Conservation (phyloP, 441 rosid genomes). For the Bruguiera hainesii region DNA sequence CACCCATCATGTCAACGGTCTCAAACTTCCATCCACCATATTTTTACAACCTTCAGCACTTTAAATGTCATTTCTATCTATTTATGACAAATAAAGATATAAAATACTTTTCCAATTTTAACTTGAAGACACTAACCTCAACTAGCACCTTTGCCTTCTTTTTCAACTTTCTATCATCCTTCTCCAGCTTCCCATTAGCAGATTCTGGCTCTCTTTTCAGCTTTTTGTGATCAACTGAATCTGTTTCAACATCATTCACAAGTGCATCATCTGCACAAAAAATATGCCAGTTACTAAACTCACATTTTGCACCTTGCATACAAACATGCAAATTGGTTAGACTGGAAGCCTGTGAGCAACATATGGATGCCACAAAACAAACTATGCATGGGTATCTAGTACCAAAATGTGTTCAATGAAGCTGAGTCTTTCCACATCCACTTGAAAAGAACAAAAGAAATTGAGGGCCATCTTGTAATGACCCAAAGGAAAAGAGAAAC, state of each 20-base stretch:
- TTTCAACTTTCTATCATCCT: constrained; percentile 41
- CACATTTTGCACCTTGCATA: background rate
- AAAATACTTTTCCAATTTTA: background rate
- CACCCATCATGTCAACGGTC: background rate
- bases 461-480: background rate
- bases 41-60: background rate
- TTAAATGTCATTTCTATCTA: background rate
- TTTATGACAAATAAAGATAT: background rate
- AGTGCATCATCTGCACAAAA: constrained; percentile 20
- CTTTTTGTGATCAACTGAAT: constrained; percentile 37
- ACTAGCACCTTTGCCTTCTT: constrained; percentile 61
- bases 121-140: constrained; percentile 44
- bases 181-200: constrained; percentile 34
- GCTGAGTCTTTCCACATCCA: too few relatives aligned
- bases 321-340: background rate
- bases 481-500: background rate
- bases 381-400: too few relatives aligned
- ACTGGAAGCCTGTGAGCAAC: background rate
- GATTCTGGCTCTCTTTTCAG: constrained; percentile 30
- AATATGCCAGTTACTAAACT: background rate
- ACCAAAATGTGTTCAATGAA: too few relatives aligned
- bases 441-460: background rate
- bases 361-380: too few relatives aligned
- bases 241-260: constrained; percentile 37
- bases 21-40: background rate